Evolutionary conservation across 148 eudicot species (phyloP), one percentile per base, ranked within the genome.

Genomic region (Oxyria digyna): DNA sequence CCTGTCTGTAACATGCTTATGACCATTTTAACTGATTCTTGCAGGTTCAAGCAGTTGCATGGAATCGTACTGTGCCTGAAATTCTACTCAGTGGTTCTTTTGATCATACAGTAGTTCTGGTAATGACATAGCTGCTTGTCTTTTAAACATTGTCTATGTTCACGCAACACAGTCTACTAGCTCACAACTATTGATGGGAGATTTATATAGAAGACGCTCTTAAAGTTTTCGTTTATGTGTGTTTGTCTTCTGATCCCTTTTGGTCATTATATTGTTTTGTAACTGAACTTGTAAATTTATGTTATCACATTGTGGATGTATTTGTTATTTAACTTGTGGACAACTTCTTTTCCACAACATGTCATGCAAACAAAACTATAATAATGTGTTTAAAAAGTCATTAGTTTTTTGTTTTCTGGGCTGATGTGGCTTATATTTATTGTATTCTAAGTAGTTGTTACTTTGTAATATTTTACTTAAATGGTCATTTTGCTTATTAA

Each of bases 21-120:
- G 20, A 9, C 65, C 38, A 29, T 59, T 59, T 20, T 13, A 5
- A 59, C 65, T 14, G 10, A 59, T 73, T 49, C 68, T 70, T 77
- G 78, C 85, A 94, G 98, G 98, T 94, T 69, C 98, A 94, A 88
- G 89, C 97, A 50, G 91, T 94, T 78, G 98, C 97, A 13, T 94
- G 93, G 87, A 90, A 76, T 81, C 86, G 76, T 77, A 84, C 78
- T 71, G 96, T 70, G n/a, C 95, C 91, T 31, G 83, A 85, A 78
- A 84, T 89, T 73, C 83, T 94, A 74, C 85, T 94, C 18, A 94
- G 92, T 74, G 98, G 98, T 70, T 94, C 98, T 62, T 94, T 94
- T 35, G 98, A 94, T 90, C 95, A 85, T 78, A 72, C 98, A n/a
- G 79, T 94, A 6, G 88, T 86, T 75, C 76, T 94, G 98, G 98